phyloP scores from a whole-genome alignment of 176 grass and related monocot species.

The Neostapfia colusana region DNA sequence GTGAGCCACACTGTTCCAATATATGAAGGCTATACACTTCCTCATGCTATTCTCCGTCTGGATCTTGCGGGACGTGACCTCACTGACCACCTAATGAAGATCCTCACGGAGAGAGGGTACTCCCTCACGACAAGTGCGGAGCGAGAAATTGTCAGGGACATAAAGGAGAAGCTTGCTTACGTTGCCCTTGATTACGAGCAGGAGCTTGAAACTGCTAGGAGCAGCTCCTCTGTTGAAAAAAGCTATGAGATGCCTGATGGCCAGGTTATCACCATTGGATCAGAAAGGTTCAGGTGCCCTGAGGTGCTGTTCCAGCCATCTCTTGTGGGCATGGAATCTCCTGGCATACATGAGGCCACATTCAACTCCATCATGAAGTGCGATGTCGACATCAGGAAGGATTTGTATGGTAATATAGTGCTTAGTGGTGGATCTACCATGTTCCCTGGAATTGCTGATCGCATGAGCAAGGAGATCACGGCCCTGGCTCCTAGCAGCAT shows the following conservation, averaged over 20 bases:
- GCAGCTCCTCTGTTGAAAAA: constrained; percentile 75
- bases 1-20: constrained; percentile 90
- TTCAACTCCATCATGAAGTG: constrained; percentile 94
- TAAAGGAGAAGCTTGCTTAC: constrained; percentile 81
- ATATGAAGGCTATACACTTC: constrained; percentile 83
- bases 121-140: constrained; percentile 75
- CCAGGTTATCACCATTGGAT: constrained; percentile 80
- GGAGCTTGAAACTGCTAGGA: constrained; percentile 67
- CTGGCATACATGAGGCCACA: constrained; percentile 77
- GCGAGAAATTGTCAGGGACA: constrained; percentile 87
- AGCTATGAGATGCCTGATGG: constrained; percentile 92
- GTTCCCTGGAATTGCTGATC: constrained; percentile 84
- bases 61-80: constrained; percentile 87
- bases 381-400: constrained; percentile 79
- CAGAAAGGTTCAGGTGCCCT: constrained; percentile 84
- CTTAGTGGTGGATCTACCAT: constrained; percentile 89
- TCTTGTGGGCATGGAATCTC: constrained; percentile 72
- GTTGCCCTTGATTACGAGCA: constrained; percentile 80
- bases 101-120: constrained; percentile 87
- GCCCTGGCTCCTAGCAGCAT: constrained; percentile 77
- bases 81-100: constrained; percentile 81
- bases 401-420: constrained; percentile 73
- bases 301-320: constrained; percentile 87
- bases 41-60: constrained; percentile 86
- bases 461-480: constrained; percentile 83